Base-by-base conservation (phyloP, 768 basidiomycete genomes). In the Macrolepiota dolichaula region DNA sequence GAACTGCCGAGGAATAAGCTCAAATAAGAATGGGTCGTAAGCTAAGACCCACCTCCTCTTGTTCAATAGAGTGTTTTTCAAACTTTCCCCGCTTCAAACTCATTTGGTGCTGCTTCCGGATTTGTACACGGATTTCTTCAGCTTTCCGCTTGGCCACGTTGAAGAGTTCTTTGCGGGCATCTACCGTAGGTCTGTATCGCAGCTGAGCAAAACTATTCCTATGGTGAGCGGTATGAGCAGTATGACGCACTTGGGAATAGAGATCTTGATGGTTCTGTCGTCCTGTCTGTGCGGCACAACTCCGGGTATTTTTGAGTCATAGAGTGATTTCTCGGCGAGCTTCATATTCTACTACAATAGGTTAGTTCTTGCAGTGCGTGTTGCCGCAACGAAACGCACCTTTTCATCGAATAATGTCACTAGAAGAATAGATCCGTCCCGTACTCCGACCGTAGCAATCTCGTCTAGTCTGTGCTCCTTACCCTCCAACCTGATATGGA, bases 331-430 rank as follows among this genome's bases (percentile, higher is more conserved):
- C 71, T 94, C 91, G 42, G 92, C 85, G 40, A 79, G 76, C 76
- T 92, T 93, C 69, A 89, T 73, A 55, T 77, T 87, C 92, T 94
- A 83, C 81, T 79, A 61, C 52, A 59, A 19, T 49, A 59, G 59
- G 61, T 69, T 50, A 74, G 67, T 55, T 65, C 38, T 19, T 42
- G 13, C 59, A 62, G 29, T 32, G 3, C 29, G 3, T 7, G 7
- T 32, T 3, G 29, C 29, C 29, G 29, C 42, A 36, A 61, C n/a
- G n/a, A 38, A 15, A 11, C 55, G 77, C 71, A 94, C 92, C 69
- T 84, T 76, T 69, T 91, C 88, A 57, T 94, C 88, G 67, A 91
- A 93, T 32, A 91, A 77, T 3, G 89, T 91, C 11, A 94, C 78
- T 25, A 94, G 64, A 59, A 94, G 73, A 56, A 82, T 81, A 5